Evolutionary conservation across 129 eudicot genomes (phyloP), one percentile per base, ranked within the genome.

Genomic region (Flaveria sonorensis): DNA sequence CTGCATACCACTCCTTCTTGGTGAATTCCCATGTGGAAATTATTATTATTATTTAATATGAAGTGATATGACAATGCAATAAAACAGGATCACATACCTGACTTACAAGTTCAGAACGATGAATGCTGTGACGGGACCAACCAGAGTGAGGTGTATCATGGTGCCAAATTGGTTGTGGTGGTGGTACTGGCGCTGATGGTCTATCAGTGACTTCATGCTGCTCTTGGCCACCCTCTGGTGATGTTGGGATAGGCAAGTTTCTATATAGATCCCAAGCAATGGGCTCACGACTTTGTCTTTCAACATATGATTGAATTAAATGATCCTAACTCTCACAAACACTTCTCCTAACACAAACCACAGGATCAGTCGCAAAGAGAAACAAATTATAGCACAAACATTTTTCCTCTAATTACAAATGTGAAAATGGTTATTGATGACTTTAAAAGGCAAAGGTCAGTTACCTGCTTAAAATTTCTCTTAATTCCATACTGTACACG

Each of bases 381-480:
- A 42, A 77, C n/a, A 60, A 28, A 14, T 28, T 62, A 62, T 24
- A 51, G 2, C 10, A 28, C 15, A 24, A 18, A 28, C 18, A 13
- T 2, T 61, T 14, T 53, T 53, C 60, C 60, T 53, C 6, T 1
- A 16, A 53, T 53, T 53, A 16, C 60, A 43, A 43, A 43, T 43
- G 47, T 43, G 47, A 43, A 43, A 43, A 9, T 10, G 6, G 6
- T 59, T 30, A 30, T 30, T 30, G 2, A 23, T 23, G 65, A 59
- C 16, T 23, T 20, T 13, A 15, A 48, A 23, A 8, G 23, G 11
- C 4, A 10, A 20, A 60, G 16, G 13, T 28, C 13, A 48, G 2
- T 63, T 74, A 95, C 99, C 99, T 89, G 97, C 99, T 88, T 70
- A 95, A 76, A 74, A 95, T 94, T 83, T 95, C 99, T 86, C 99